Evolutionary conservation across 495 filamentous ascomycete species (phyloP).

Genomic region (Penicillium pulvis): DNA sequence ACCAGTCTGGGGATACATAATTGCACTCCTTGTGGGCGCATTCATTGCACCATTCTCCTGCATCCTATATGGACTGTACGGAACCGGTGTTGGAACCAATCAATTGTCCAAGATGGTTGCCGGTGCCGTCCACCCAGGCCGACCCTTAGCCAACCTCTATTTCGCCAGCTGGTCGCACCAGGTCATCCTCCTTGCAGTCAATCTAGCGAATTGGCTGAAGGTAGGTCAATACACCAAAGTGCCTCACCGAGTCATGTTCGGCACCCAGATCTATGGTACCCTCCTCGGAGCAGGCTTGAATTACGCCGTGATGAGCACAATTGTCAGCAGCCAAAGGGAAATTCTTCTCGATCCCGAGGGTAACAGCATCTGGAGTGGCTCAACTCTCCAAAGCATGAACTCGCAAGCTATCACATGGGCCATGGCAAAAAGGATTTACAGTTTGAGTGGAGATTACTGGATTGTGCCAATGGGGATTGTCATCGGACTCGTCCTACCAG

Average conservation of each 20-base stretch:
- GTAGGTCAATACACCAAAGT: constrained; percentile 45
- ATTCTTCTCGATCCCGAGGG: constrained; percentile 41
- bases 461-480: constrained; percentile 48
- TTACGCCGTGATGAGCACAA: constrained; percentile 47
- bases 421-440: constrained; percentile 41
- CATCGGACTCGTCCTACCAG: constrained; percentile 40
- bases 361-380: constrained; percentile 47
- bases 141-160: constrained; percentile 43
- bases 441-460: constrained; percentile 25
- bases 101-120: constrained; percentile 36
- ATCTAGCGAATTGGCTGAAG: constrained; percentile 34
- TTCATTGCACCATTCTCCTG: constrained; percentile 31
- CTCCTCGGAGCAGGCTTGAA: constrained; percentile 45
- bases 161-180: constrained; percentile 39
- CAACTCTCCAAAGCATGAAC: constrained; percentile 38
- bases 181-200: constrained; percentile 31
- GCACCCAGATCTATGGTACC: constrained; percentile 42
- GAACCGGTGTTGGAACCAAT: constrained; percentile 33
- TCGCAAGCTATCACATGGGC: constrained; percentile 45
- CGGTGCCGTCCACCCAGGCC: constrained; percentile 38
- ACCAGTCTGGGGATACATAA: constrained; percentile 55
- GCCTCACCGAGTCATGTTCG: constrained; percentile 43
- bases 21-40: constrained; percentile 36
- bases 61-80: constrained; percentile 31
- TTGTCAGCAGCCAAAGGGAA: constrained; percentile 34